Base-by-base conservation (phyloP, 208 protist genomes). In the Strigomonas culicis region DNA sequence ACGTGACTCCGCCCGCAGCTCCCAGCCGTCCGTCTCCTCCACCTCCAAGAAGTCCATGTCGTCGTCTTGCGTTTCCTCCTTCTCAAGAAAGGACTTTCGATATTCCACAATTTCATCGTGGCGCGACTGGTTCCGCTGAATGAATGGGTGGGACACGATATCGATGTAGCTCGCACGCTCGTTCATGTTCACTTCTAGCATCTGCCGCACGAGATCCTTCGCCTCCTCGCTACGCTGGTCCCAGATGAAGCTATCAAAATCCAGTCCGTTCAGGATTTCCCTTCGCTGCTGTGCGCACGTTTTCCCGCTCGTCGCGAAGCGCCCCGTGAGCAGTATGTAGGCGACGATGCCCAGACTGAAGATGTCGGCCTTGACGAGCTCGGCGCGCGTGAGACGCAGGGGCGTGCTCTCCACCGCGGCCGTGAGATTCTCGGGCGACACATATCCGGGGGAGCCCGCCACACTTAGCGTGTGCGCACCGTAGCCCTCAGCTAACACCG, bases 321-420 rank as follows among this genome's bases (percentile, higher is more conserved):
- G 66, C n/a, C 68, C 70, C 39, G 74, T 68, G 31, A 94, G 74
- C 22, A 94, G 53, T 30, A 68, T 63, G 69, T 88, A 87, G 7
- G 79, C 82, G 2, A 87, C 79, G 21, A 92, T 76, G 52, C 84
- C 88, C 49, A 94, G 82, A 68, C 80, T 89, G 63, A 85, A 94
- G 46, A 92, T 63, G 53, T 94, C 88, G 21, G 72, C 75, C 39
- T 72, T 68, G 57, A 85, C 78, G 77, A 94, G 80, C 49, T 73
- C 77, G 4, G 61, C 13, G 17, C 77, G 73, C 0, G 67, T 75
- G n/a, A 70, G 79, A 30, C 61, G 60, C 43, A 88, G 81, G 25
- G 52, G 34, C 11, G 66, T 24, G 39, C 72, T 19, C 17, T 66
- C 59, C 4, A 50, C 60, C 8, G 74, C 66, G 1, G 84, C 87